A percentile compares a stretch with the other conserved stretches of the same genome.
These are phyloP conservation scores for Francoa sonchifolia DNA, from an alignment of 441 rosid genomes.

Conservation along the genomic window DNA sequence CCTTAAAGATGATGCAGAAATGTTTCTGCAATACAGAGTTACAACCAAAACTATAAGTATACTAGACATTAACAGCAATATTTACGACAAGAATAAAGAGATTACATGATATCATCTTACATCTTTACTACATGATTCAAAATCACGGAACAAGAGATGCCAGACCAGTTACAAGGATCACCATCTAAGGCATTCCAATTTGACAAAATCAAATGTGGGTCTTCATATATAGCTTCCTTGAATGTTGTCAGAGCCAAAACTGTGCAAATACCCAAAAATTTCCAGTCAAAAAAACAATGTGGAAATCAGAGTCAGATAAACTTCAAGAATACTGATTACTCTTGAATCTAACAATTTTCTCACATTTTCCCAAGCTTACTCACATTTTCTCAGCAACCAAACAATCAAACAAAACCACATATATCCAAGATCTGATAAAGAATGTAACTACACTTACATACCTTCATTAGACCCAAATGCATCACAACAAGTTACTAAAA, in stretches of 20 bases:
- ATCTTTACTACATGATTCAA: slow-evolving; percentile 67
- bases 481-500: slow-evolving; percentile 31
- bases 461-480: slow-evolving; percentile 64
- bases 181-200: slow-evolving; percentile 68
- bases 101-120: slow-evolving; percentile 27
- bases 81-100: not conserved
- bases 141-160: slow-evolving; percentile 41
- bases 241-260: slow-evolving; percentile 61
- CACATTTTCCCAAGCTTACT: too few species aligned
- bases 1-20: slow-evolving; percentile 48
- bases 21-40: slow-evolving; percentile 45
- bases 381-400: slow-evolving; percentile 18
- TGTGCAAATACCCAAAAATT: slow-evolving; percentile 17
- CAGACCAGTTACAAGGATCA: slow-evolving; percentile 82
- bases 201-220: slow-evolving; percentile 59
- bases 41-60: not conserved
- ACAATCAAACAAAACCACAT: slow-evolving; percentile 5
- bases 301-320: slow-evolving; percentile 4
- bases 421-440: slow-evolving; percentile 44
- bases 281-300: slow-evolving; percentile 13
- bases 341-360: slow-evolving; percentile 3
- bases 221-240: slow-evolving; percentile 81
- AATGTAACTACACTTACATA: slow-evolving; percentile 12
- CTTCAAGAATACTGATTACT: not conserved
- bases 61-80: not conserved